These are phyloP conservation scores for Apiospora pterosperma DNA, from an alignment of 2,329 filamentous ascomycete genomes.

Conservation along the genomic window DNA sequence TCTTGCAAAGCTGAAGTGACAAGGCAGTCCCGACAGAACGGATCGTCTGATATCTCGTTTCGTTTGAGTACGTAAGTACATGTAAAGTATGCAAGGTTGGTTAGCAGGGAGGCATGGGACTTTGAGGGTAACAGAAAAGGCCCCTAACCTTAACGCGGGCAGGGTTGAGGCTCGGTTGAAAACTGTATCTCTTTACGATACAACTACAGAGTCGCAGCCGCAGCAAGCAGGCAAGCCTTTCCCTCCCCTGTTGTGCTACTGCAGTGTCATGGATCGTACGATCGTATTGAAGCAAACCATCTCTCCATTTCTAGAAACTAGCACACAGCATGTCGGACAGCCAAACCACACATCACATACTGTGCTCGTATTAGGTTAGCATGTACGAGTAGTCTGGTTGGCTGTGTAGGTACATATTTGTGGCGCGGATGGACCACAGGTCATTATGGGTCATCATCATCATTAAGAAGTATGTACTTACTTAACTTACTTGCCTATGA, in stretches of 20 bases:
- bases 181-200: background rate
- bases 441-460: background rate
- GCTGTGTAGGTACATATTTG: background rate
- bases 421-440: background rate
- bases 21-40: background rate
- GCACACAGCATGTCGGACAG: background rate
- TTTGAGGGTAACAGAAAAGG: background rate
- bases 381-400: background rate
- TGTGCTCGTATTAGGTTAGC: background rate
- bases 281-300: background rate
- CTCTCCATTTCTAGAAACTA: background rate
- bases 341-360: too few species aligned
- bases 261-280: background rate
- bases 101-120: background rate
- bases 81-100: background rate
- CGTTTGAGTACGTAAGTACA: background rate
- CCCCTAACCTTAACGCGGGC: background rate
- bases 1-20: background rate
- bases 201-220: background rate
- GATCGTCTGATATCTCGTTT: conserved; percentile 1
- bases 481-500: too few species aligned
- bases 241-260: background rate
- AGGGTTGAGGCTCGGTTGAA: background rate
- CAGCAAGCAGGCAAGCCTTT: background rate
- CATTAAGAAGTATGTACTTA: too few species aligned